Evolutionary conservation across 768 basidiomycete genomes (phyloP), one percentile per base, ranked within the genome.

Genomic region (Suillus subaureus): DNA sequence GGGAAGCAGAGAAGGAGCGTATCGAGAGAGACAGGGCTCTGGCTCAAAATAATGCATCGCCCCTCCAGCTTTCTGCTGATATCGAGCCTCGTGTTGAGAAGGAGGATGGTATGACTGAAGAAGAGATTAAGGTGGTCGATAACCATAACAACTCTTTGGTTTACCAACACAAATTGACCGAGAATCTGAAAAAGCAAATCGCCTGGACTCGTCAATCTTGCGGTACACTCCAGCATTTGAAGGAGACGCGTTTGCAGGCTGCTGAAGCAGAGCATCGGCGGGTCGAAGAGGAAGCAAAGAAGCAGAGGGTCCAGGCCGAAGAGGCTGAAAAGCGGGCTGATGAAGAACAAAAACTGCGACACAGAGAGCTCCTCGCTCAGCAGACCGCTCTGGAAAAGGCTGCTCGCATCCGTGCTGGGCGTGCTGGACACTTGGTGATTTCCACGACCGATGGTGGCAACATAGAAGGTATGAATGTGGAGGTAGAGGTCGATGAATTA

Each of bases 341-440:
- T 6, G 65, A 69, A 37, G 57, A 61, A 37, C 56, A 57, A 42
- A 64, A n/a, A 28, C 63, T 55, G 52, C 11, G 66, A 64, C 54
- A 61, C 60, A 12, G 68, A 70, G 49, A 64, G 56, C 28, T 64
- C 49, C 31, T 62, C 60, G 67, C 37, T 33, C 64, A 69, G 49
- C 78, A 71, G 39, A 72, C 71, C 12, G 74, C 63, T 52, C 54
- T 70, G 9, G 74, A 79, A 55, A 70, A 73, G 43, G 75, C 72
- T 7, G 63, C 70, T 15, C 72, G 67, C 54, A 75, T 79, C n/a
- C 70, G 67, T 39, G 70, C 73, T 21, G 66, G 75, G 62, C 51
- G 42, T 28, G 54, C 68, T 52, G 61, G 62, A n/a, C 61, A 47
- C 45, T 26, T 42, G 16, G 31, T 40, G 15, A 13, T 33, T 18